phyloP scores from a whole-genome alignment of 805 yeast species.

The Barnettozyma populi region DNA sequence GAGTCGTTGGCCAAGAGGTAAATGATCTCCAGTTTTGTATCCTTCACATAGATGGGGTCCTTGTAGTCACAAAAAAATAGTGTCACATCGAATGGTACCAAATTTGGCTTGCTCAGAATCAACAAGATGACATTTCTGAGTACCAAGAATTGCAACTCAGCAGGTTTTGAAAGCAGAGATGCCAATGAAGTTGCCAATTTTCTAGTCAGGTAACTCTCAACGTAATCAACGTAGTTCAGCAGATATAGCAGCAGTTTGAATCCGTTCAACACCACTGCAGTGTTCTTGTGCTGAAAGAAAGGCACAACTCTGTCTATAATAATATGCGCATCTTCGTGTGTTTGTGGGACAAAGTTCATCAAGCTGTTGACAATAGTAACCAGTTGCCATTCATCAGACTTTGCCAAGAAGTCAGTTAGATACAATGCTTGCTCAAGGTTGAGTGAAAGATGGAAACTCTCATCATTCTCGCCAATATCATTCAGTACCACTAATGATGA shows the following conservation, averaged over 20 bases:
- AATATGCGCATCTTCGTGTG: conserved; percentile 55
- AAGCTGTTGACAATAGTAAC: conserved; percentile 59
- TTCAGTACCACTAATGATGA: conserved; percentile 65
- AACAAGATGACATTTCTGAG: conserved; percentile 75
- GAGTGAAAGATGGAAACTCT: conserved; percentile 45
- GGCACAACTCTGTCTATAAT: conserved; percentile 65
- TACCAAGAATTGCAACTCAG: conserved; percentile 80
- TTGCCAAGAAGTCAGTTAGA: conserved; percentile 31
- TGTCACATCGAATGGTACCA: conserved; percentile 63
- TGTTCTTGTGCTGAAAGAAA: conserved; percentile 70
- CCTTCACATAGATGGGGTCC: conserved; percentile 85
- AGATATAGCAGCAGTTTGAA: conserved; percentile 67
- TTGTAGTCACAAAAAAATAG: conserved; percentile 77
- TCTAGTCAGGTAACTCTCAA: conserved; percentile 52
- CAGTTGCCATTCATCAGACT: conserved; percentile 60
- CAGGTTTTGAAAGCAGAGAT: conserved; percentile 64
- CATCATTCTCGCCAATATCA: conserved; percentile 55
- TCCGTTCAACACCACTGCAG: conserved; percentile 76
- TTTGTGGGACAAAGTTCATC: conserved; percentile 65
- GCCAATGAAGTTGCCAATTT: conserved; percentile 65
- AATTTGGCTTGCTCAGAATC: conserved; percentile 56
- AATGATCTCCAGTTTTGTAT: conserved; percentile 83
- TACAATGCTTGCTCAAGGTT: conserved; percentile 42
- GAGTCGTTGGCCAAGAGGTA: conserved; percentile 66
- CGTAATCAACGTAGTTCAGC: conserved; percentile 59